Conservation (phyloP, 2,329 filamentous ascomycete genomes). For the Xenosphaeropsis pyriputrescens region DNA sequence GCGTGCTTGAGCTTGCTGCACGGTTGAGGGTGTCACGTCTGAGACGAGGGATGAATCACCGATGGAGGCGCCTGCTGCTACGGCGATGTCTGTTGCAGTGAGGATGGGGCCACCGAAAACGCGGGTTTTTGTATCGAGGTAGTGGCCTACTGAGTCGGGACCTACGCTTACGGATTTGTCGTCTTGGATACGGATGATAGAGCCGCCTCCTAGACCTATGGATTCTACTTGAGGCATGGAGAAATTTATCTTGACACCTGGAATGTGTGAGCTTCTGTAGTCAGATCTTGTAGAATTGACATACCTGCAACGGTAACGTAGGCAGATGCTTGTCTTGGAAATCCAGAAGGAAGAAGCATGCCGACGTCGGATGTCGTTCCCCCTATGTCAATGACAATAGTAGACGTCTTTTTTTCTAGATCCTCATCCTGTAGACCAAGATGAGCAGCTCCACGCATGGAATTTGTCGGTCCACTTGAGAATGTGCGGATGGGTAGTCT, state of each 20-base stretch:
- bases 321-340: slow-evolving; percentile 40
- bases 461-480: slow-evolving; percentile 48
- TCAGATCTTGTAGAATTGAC: no score
- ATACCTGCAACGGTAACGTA: slow-evolving; percentile 32
- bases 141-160: slow-evolving; percentile 37
- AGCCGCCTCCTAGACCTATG: slow-evolving; percentile 40
- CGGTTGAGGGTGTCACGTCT: slow-evolving; percentile 7
- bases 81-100: slow-evolving; percentile 37
- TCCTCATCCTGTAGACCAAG: slow-evolving; percentile 17
- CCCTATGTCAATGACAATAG: slow-evolving; percentile 37
- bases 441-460: slow-evolving; percentile 47
- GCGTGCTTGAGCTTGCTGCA: slow-evolving; percentile 8
- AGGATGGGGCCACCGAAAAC: slow-evolving; percentile 36
- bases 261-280: no score
- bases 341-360: slow-evolving; percentile 37
- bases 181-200: slow-evolving; percentile 19
- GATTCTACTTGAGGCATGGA: slow-evolving; percentile 37
- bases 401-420: slow-evolving; percentile 9
- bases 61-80: slow-evolving; percentile 11
- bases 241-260: slow-evolving; percentile 40
- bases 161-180: slow-evolving; percentile 25
- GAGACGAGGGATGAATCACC: slow-evolving; percentile 4
- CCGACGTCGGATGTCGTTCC: slow-evolving; percentile 45
- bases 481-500: slow-evolving; percentile 45
- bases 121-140: slow-evolving; percentile 28